These are phyloP conservation scores for Xylariomycetidae sp. DNA, from an alignment of 2,329 filamentous ascomycete genomes.

Conservation along the genomic window DNA sequence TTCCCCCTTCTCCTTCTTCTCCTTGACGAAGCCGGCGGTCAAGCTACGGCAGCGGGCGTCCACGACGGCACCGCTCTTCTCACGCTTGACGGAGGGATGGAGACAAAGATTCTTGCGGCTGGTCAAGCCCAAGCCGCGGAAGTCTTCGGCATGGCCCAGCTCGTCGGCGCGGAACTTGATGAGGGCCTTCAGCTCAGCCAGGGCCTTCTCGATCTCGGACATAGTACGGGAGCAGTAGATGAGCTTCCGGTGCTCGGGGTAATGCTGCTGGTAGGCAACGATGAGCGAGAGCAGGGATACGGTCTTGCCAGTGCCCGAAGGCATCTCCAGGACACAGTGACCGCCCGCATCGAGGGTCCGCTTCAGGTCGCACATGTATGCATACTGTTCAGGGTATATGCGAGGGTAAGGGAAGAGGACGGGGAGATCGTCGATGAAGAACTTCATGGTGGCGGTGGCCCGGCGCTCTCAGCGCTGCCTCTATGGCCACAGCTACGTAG, in stretches of 20 bases:
- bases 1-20: slow-evolving; percentile 93
- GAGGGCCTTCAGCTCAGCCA: slow-evolving; percentile 81
- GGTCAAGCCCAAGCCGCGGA: slow-evolving; percentile 83
- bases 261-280: slow-evolving; percentile 91
- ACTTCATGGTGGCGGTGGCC: slow-evolving; percentile 60
- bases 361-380: slow-evolving; percentile 81
- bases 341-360: slow-evolving; percentile 87
- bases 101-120: slow-evolving; percentile 97
- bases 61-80: slow-evolving; percentile 91
- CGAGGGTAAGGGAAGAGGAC: slow-evolving; percentile 35
- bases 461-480: no score
- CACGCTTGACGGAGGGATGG: slow-evolving; percentile 90
- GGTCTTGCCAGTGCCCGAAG: slow-evolving; percentile 96
- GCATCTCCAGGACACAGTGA: slow-evolving; percentile 97
- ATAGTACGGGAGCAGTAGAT: slow-evolving; percentile 99
- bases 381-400: slow-evolving; percentile 59
- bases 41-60: slow-evolving; percentile 94
- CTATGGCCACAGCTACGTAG: no score
- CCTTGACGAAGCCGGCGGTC: slow-evolving; percentile 94
- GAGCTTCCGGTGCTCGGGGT: slow-evolving; percentile 87
- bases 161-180: slow-evolving; percentile 94
- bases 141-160: slow-evolving; percentile 87
- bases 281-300: slow-evolving; percentile 93
- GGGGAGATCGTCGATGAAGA: slow-evolving; percentile 61
- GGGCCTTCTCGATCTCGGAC: slow-evolving; percentile 98